phyloP scores from a whole-genome alignment of 1,284 basidiomycete species.

The Kalmanozyma brasiliensis region DNA sequence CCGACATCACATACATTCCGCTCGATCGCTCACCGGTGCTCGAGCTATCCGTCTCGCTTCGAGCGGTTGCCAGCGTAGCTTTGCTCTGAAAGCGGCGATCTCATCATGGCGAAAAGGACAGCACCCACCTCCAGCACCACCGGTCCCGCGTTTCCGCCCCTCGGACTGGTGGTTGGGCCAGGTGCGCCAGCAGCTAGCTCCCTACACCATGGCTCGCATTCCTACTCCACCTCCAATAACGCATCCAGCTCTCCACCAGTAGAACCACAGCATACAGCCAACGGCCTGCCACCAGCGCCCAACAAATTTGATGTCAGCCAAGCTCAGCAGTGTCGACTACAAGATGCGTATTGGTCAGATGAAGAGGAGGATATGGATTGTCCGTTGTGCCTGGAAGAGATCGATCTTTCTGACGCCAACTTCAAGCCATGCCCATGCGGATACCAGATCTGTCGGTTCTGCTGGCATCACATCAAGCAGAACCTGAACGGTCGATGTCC shows the following conservation, averaged over 20 bases:
- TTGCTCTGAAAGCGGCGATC: background rate
- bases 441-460: conserved; percentile 99
- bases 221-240: conserved; percentile 25
- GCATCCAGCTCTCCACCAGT: conserved; percentile 18
- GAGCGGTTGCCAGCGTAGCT: conserved; percentile 21
- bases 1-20: conserved; percentile 3
- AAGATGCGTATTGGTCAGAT: conserved; percentile 98
- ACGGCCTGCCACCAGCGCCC: conserved; percentile 58
- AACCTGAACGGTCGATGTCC: conserved; percentile 96
- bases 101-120: conserved; percentile 46
- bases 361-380: conserved; percentile 99
- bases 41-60: conserved; percentile 26
- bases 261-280: conserved; percentile 21
- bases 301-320: conserved; percentile 60
- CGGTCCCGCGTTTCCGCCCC: conserved; percentile 51
- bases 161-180: conserved; percentile 53
- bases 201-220: conserved; percentile 25
- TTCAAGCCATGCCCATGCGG: conserved; percentile 99
- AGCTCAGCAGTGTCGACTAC: conserved; percentile 74
- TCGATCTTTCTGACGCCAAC: conserved; percentile 98
- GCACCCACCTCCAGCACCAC: conserved; percentile 41
- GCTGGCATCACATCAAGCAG: conserved; percentile 98
- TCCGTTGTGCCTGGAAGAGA: conserved; percentile 96
- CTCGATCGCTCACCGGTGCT: conserved; percentile 25
- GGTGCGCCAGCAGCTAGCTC: conserved; percentile 37